Percentiles rank a stretch among this genome's conserved stretches.
phyloP scores from a whole-genome alignment of 2,329 filamentous ascomycete genomes.

The Penicillium glabrum region DNA sequence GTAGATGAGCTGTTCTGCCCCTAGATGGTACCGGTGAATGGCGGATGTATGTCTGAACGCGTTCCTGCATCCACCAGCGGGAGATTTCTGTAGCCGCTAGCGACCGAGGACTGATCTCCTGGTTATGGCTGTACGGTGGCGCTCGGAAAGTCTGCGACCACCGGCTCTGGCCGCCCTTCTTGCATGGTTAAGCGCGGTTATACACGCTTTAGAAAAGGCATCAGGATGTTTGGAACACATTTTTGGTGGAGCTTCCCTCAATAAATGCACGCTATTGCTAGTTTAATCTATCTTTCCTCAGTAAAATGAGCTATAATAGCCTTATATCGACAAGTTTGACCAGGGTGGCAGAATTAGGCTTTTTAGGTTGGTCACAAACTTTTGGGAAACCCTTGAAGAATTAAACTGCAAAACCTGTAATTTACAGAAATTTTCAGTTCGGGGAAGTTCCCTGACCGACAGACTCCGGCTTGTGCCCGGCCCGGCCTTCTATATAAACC shows the following conservation, averaged over 20 bases:
- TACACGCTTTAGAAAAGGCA: neutral
- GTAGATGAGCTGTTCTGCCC: neutral
- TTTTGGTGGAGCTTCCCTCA: neutral
- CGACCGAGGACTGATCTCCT: neutral
- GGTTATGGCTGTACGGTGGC: neutral
- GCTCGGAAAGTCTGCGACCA: neutral
- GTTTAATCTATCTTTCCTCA: neutral
- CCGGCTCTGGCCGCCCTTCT: neutral
- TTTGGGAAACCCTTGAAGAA: neutral
- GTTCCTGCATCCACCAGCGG: neutral
- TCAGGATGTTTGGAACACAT: neutral
- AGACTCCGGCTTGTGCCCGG: neutral
- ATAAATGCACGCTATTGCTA: neutral
- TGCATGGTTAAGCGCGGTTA: neutral
- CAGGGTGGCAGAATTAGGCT: neutral
- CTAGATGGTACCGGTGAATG: neutral
- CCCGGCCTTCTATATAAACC: neutral
- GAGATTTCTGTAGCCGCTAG: neutral
- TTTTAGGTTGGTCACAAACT: neutral
- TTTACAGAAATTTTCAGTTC: neutral
- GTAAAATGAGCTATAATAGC: neutral
- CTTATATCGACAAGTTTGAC: neutral
- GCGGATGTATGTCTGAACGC: neutral
- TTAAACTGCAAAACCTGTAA: neutral
- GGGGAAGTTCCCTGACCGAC: neutral